Evolutionary conservation across 106 monocot species (phyloP), one percentile per base, ranked within the genome.

Genomic region (Cymbidium sinense): DNA sequence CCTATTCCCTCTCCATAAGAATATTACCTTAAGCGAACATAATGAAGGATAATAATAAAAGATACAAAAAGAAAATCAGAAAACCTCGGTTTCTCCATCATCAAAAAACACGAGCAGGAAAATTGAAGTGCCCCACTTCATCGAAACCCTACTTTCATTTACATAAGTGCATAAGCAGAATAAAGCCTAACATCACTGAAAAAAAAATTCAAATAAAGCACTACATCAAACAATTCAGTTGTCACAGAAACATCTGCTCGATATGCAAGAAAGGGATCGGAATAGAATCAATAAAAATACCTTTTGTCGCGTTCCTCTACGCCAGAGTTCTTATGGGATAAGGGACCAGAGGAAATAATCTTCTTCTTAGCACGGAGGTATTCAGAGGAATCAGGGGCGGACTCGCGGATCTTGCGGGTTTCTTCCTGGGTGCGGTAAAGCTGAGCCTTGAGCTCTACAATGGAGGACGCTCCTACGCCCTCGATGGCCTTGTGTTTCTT

Each of bases 361-460:
- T 80, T 86, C 81, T 80, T 79, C 84, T 76, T 83, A 43, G 89
- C 89, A 55, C 85, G 81, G 54, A 86, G 81, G 79, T 85, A 81
- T 20, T 91, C 86, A 0, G 50, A 43, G 29, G 65, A 70, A 54
- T 79, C 78, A 19, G 83, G 55, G 21, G 77, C 74, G 21, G 85
- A 75, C 2, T 80, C 86, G 62, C 81, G 83, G 82, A 84, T 75
- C 74, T 87, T 88, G 35, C 90, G 90, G 15, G 93, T 81, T 78
- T 98, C 88, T 77, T 98, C 85, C 79, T 98, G 96, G 25, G 94
- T 82, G 52, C 86, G 87, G 81, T 98, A 98, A 76, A 93, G 89
- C 75, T 98, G 96, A n/a, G 96, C 96, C 83, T 93, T 94, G 77
- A 98, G 96, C 76, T 94, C 90, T 34, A 98, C 75, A 74, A 98